phyloP scores from a whole-genome alignment of 192 early-diverging fungal genomes.

The Coemansia sp. region DNA sequence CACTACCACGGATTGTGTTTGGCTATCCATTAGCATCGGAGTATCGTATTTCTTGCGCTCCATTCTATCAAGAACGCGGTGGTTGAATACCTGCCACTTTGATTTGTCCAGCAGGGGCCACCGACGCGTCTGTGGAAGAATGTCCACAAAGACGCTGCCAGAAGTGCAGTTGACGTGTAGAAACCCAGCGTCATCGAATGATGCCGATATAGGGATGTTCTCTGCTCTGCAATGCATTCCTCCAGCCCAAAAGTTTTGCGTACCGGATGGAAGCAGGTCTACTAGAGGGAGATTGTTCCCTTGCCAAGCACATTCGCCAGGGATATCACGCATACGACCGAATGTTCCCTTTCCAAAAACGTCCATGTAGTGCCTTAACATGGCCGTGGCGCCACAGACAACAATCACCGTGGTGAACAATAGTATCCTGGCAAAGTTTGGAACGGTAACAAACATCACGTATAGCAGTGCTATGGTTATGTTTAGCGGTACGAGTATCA shows the following conservation, averaged over 20 bases:
- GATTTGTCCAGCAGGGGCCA: slow-evolving; percentile 55
- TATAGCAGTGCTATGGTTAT: slow-evolving; percentile 42
- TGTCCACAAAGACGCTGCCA: slow-evolving; percentile 26
- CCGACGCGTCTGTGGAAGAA: slow-evolving; percentile 54
- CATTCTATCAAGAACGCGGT: slow-evolving; percentile 36
- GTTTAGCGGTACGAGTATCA: slow-evolving; percentile 56
- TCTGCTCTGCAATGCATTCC: slow-evolving; percentile 34
- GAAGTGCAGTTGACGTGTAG: slow-evolving; percentile 35
- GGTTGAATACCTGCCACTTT: slow-evolving; percentile 50
- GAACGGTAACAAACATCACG: slow-evolving; percentile 25
- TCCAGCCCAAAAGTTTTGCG: slow-evolving; percentile 63
- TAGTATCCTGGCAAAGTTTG: slow-evolving; percentile 43
- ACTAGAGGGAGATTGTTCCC: slow-evolving; percentile 53
- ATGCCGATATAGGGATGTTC: slow-evolving; percentile 32
- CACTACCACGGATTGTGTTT: slow-evolving; percentile 52
- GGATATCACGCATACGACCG: slow-evolving; percentile 11
- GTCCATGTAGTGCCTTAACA: slow-evolving; percentile 43
- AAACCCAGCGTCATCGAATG: slow-evolving; percentile 35
- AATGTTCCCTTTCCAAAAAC: slow-evolving; percentile 48
- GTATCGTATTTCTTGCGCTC: slow-evolving; percentile 19
- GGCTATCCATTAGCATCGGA: slow-evolving; percentile 30
- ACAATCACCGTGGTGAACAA: slow-evolving; percentile 10
- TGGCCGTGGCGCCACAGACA: slow-evolving; percentile 9
- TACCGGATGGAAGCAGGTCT: slow-evolving; percentile 54
- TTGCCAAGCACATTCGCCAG: slow-evolving; percentile 53